Base-by-base conservation (phyloP, 352 stramenopile species). In the Globisporangium iwayamae region DNA sequence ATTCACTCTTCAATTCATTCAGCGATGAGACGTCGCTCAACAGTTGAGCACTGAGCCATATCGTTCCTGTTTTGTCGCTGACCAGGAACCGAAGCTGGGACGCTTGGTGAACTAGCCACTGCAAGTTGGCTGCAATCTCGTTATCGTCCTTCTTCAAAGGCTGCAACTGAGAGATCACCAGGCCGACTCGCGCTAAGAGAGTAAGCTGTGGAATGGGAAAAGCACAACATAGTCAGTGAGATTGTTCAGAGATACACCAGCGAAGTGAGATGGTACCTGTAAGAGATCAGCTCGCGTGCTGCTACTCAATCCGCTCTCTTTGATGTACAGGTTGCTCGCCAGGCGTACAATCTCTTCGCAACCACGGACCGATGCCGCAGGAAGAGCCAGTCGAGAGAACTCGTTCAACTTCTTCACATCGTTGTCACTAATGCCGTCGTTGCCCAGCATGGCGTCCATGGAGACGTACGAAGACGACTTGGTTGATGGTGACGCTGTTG, bases 381-480 rank as follows among this genome's bases (percentile, higher is more conserved):
- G 41, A 28, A 80, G 25, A 22, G 55, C 32, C 16, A 79, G 56
- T 58, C 67, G 65, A 16, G 63, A 60, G 62, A 75, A 81, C 56
- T 74, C 51, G 3, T 54, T 18, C 7, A 25, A 32, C 2, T 47
- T 57, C 11, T 25, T 62, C 14, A 30, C 62, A 46, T 70, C 63
- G 38, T 64, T 55, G 48, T 55, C 25, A 14, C 68, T 65, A 28
- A 11, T 70, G 4, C 36, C 47, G 16, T 22, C 73, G 7, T 67
- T 79, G 34, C 69, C 75, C 28, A 81, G 69, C 74, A 81, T 81
- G 1, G 71, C 74, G 22, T 77, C 60, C 69, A 81, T 81, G 7
- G 74, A 78, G 8, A 79, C 74, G 48, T 81, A 64, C 13, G 71
- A 64, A 4, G 62, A 48, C 7, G 50, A 16, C 28, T 56, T 56